Percentiles rank a stretch among this genome's conserved stretches.
phyloP scores from a whole-genome alignment of 2,329 filamentous ascomycete genomes.

The Fusarium abutilonis region DNA sequence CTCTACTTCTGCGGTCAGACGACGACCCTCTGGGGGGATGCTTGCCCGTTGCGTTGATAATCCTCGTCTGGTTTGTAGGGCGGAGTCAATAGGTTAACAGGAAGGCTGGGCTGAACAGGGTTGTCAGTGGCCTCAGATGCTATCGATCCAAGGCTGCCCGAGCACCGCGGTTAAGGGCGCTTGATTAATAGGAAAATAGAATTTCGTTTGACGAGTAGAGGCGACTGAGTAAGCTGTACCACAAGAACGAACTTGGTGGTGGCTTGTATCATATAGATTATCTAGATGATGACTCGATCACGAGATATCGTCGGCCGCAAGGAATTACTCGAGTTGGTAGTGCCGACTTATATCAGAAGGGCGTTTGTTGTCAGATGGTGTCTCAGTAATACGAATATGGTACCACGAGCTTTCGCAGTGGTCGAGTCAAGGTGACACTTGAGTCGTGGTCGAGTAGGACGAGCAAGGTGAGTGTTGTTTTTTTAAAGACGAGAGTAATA shows the following conservation, averaged over 20 bases:
- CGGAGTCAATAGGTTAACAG: conserved; percentile 39
- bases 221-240: conserved; percentile 29
- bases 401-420: conserved; percentile 9
- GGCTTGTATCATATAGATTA: conserved; percentile 39
- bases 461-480: conserved; percentile 2
- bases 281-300: conserved; percentile 23
- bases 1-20: conserved; percentile 51
- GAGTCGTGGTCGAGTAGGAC: conserved; percentile 7
- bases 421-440: conserved; percentile 13
- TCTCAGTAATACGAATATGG: conserved; percentile 22
- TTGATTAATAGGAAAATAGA: conserved; percentile 12
- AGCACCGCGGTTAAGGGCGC: conserved; percentile 27
- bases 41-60: conserved; percentile 44
- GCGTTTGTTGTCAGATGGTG: conserved; percentile 30
- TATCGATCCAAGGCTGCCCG: conserved; percentile 17
- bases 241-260: conserved; percentile 11
- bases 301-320: conserved; percentile 14
- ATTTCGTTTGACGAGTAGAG: conserved; percentile 19
- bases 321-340: conserved; percentile 21
- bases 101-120: conserved; percentile 41
- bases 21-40: conserved; percentile 45
- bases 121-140: conserved; percentile 38
- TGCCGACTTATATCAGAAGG: conserved; percentile 32
- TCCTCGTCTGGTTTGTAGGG: conserved; percentile 46
- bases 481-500: conserved; percentile 3